Percentiles rank a stretch among this genome's conserved stretches.
Conservation (phyloP, 1,284 basidiomycete genomes). For the Cryptococcus sp. region DNA sequence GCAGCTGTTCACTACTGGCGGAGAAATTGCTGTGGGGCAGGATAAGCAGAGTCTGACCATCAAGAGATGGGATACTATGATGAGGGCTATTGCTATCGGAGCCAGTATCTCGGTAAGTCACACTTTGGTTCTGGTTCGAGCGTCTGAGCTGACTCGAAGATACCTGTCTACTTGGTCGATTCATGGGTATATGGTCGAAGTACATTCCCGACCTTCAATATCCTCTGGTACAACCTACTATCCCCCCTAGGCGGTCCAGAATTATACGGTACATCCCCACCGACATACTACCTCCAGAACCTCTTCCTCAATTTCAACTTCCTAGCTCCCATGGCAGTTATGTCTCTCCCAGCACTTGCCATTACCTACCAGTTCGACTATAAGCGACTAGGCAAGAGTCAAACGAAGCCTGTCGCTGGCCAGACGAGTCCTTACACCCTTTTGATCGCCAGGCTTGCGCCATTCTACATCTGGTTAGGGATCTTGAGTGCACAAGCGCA, state of each 20-base stretch:
- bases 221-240: slow-evolving; percentile 90
- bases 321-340: slow-evolving; percentile 70
- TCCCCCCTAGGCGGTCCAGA: slow-evolving; percentile 60
- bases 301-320: slow-evolving; percentile 92
- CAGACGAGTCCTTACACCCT: slow-evolving; percentile 66
- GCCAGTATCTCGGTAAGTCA: slow-evolving; percentile 63
- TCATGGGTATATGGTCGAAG: slow-evolving; percentile 79
- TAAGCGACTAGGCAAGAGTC: slow-evolving; percentile 67
- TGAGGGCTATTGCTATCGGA: slow-evolving; percentile 58
- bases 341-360: slow-evolving; percentile 72
- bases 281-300: slow-evolving; percentile 77
- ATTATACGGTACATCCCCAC: slow-evolving; percentile 88
- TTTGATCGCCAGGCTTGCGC: slow-evolving; percentile 68
- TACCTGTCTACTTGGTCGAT: slow-evolving; percentile 77
- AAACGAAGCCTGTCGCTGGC: slow-evolving; percentile 57
- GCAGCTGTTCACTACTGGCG: slow-evolving; percentile 74
- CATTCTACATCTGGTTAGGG: slow-evolving; percentile 83
- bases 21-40: slow-evolving; percentile 61
- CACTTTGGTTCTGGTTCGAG: not conserved
- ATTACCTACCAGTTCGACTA: slow-evolving; percentile 71
- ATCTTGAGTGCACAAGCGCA: slow-evolving; percentile 80
- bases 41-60: slow-evolving; percentile 56
- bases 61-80: slow-evolving; percentile 60
- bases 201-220: slow-evolving; percentile 84
- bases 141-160: slow-evolving; percentile 50